Evolutionary conservation across 2,329 filamentous ascomycete species (phyloP).

Genomic region (Scedosporium dehoogii): DNA sequence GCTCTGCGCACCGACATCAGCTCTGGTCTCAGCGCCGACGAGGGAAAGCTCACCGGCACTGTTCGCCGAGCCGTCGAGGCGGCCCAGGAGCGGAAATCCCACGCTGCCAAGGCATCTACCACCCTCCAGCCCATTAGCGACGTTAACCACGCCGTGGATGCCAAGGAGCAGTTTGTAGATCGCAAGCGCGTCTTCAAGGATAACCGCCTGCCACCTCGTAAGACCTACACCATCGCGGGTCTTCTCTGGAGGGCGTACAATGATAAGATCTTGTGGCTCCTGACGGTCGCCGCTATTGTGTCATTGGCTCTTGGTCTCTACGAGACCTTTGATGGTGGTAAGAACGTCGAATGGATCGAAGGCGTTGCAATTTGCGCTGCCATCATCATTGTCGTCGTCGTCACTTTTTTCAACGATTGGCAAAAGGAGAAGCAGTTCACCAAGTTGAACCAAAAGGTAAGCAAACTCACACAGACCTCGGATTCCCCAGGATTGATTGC

Average conservation of each 20-base stretch:
- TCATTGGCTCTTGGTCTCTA: constrained; percentile 63
- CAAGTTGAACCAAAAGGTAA: constrained; percentile 42
- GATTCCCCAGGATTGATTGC: background rate
- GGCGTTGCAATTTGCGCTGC: constrained; percentile 11
- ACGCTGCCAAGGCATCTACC: background rate
- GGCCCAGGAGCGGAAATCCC: background rate
- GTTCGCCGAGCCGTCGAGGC: background rate
- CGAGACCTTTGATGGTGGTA: constrained; percentile 37
- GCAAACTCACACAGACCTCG: background rate
- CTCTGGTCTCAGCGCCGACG: constrained; percentile 40
- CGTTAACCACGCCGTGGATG: background rate
- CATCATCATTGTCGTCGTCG: constrained; percentile 31
- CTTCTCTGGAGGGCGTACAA: constrained; percentile 63
- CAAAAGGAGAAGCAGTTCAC: constrained; percentile 58
- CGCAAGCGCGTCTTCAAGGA: constrained; percentile 48
- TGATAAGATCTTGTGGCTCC: constrained; percentile 61
- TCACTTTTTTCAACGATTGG: constrained; percentile 56
- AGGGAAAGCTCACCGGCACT: constrained; percentile 17
- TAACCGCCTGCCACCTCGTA: constrained; percentile 50
- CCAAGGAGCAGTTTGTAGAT: constrained; percentile 27
- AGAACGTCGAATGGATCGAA: constrained; percentile 28
- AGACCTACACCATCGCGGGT: constrained; percentile 45
- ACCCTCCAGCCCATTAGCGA: background rate
- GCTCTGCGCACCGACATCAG: constrained; percentile 38
- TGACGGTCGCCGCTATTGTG: constrained; percentile 58